Evolutionary conservation across 2,329 filamentous ascomycete species (phyloP).

Genomic region (Coniochaeta prunicola): DNA sequence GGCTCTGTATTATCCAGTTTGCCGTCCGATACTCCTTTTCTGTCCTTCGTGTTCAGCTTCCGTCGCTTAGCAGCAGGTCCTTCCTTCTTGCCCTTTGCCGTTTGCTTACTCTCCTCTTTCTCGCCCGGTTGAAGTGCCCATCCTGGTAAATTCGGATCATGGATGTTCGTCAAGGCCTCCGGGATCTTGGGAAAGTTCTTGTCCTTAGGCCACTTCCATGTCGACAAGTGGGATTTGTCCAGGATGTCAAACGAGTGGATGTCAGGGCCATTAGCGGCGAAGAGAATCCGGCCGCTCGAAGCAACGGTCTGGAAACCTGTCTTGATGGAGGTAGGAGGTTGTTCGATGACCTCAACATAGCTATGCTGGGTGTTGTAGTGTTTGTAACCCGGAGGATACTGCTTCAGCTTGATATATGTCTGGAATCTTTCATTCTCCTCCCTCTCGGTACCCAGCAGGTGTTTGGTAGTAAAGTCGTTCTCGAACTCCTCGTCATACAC

Average conservation of each 20-base stretch:
- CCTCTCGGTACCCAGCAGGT: background rate
- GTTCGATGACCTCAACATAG: background rate
- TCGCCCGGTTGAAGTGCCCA: background rate
- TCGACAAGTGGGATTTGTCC: conserved; percentile 50
- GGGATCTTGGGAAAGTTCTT: background rate
- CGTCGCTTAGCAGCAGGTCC: conserved; percentile 19
- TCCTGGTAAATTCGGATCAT: background rate
- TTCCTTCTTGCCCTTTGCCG: background rate
- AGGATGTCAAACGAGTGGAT: conserved; percentile 60
- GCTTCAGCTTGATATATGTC: background rate
- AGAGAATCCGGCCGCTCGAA: conserved; percentile 47
- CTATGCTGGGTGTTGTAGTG: background rate
- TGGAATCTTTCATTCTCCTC: background rate
- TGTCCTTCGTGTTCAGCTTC: conserved; percentile 10
- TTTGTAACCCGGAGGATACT: background rate
- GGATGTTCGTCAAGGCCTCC: conserved; percentile 14
- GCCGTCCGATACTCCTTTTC: background rate
- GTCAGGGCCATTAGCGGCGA: conserved; percentile 66
- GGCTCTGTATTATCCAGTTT: conserved; percentile 7
- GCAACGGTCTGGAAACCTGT: background rate
- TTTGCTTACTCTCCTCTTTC: background rate
- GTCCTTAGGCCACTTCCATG: conserved; percentile 47
- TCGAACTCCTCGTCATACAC: background rate
- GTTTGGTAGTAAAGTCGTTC: background rate
- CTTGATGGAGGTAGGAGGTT: background rate